Conservation (phyloP, 2,329 filamentous ascomycete genomes). For the Monilinia laxa region DNA sequence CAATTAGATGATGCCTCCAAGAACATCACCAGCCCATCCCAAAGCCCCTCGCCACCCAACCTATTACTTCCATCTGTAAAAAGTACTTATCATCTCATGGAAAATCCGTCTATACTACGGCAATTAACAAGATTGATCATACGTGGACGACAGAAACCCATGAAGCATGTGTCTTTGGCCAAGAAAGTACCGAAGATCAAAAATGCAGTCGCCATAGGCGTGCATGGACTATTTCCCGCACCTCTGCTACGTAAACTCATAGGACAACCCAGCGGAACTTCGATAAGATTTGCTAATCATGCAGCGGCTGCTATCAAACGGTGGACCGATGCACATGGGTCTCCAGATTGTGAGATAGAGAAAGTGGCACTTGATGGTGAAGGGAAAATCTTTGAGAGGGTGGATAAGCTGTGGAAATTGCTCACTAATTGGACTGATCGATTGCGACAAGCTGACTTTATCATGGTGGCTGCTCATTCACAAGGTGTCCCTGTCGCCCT, state of each 20-base stretch:
- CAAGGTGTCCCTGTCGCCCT: slow-evolving; percentile 93
- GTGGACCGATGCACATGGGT: slow-evolving; percentile 76
- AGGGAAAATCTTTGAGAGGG: slow-evolving; percentile 83
- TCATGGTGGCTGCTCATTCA: slow-evolving; percentile 90
- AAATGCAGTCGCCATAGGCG: slow-evolving; percentile 86
- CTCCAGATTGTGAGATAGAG: slow-evolving; percentile 76
- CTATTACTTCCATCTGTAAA: slow-evolving; percentile 68
- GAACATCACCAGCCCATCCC: slow-evolving; percentile 27
- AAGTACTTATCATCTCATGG: slow-evolving; percentile 65
- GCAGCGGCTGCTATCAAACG: slow-evolving; percentile 78
- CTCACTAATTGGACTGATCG: slow-evolving; percentile 93
- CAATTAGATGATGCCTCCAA: slow-evolving; percentile 27
- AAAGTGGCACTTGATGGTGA: slow-evolving; percentile 95
- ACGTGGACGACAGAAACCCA: slow-evolving; percentile 54
- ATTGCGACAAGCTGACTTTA: slow-evolving; percentile 81
- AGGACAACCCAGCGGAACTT: slow-evolving; percentile 93
- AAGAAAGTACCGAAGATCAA: slow-evolving; percentile 71
- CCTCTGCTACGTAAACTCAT: slow-evolving; percentile 84
- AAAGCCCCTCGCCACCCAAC: slow-evolving; percentile 50
- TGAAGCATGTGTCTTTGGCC: slow-evolving; percentile 70
- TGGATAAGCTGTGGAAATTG: slow-evolving; percentile 91
- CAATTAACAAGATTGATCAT: slow-evolving; percentile 61
- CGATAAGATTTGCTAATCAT: slow-evolving; percentile 86
- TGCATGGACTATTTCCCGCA: slow-evolving; percentile 92
- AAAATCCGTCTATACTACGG: slow-evolving; percentile 68